Percentiles rank a stretch among this genome's conserved stretches.
These are phyloP conservation scores for Gracilaria vermiculophylla DNA, from an alignment of 23 red algal genomes.

Conservation along the genomic window DNA sequence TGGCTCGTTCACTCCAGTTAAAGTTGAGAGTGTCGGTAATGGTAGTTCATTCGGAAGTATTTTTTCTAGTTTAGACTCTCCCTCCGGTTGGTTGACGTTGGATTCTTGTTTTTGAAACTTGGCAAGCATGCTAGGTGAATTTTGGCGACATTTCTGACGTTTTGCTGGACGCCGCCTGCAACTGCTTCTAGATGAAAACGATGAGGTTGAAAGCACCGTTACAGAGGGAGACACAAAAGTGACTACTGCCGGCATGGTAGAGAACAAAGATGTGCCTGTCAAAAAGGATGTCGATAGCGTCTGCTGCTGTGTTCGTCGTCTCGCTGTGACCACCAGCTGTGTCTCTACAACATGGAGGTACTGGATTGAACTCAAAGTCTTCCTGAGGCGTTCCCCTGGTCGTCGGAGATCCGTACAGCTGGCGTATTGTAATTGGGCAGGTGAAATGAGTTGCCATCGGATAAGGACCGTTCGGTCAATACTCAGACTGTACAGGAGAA, in stretches of 20 bases:
- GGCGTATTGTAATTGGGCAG: background rate
- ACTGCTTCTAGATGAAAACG: background rate
- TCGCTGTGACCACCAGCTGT: too few relatives aligned
- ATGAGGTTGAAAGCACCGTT: background rate
- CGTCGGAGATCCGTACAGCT: constrained; percentile 8
- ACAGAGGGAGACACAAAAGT: background rate
- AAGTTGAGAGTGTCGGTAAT: constrained; percentile 46
- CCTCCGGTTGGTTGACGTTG: constrained; percentile 8
- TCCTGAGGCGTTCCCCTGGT: background rate
- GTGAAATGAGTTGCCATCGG: background rate
- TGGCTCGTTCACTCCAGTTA: background rate
- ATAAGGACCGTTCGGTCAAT: background rate
- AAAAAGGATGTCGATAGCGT: too few relatives aligned
- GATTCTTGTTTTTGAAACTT: constrained; percentile 44
- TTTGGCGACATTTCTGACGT: background rate
- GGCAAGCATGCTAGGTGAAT: constrained; percentile 33
- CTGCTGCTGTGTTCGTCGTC: too few relatives aligned
- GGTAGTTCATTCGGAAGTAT: constrained; percentile 30
- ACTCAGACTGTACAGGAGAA: too few relatives aligned
- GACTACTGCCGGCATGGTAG: background rate
- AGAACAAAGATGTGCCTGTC: background rate
- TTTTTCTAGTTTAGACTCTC: constrained; percentile 42
- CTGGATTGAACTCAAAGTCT: too few relatives aligned
- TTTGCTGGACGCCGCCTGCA: background rate
- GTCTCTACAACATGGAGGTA: too few relatives aligned